Percentiles rank a stretch among this genome's conserved stretches.
Evolutionary conservation across 1,139 yeast genomes (phyloP).

Genomic region (Blastobotrys petasosporus): DNA sequence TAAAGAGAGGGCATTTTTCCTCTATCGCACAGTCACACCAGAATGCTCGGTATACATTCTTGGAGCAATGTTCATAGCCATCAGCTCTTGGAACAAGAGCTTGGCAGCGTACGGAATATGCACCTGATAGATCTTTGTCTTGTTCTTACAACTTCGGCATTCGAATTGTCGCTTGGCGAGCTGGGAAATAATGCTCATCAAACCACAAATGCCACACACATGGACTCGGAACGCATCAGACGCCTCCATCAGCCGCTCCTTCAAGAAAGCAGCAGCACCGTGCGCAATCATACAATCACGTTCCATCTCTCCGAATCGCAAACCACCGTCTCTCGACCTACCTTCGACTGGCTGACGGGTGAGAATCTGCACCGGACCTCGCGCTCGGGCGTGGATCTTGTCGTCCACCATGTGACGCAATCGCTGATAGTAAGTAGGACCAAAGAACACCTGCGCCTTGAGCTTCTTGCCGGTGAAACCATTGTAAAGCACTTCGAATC

Average conservation of each 20-base stretch:
- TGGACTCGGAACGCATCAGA: constrained; percentile 98
- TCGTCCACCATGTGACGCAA: constrained; percentile 99
- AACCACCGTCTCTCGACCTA: constrained; percentile 98
- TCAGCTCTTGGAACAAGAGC: constrained; percentile 90
- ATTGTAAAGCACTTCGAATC: constrained; percentile 96
- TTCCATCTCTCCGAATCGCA: constrained; percentile 99
- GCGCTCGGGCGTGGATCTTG: constrained; percentile 97
- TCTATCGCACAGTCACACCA: constrained; percentile 21
- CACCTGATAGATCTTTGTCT: constrained; percentile 94
- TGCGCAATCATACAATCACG: constrained; percentile 99
- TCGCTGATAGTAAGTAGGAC: constrained; percentile 98
- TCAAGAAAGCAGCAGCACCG: constrained; percentile 96
- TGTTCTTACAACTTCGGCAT: constrained; percentile 97
- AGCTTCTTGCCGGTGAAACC: constrained; percentile 98
- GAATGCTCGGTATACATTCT: constrained; percentile 39
- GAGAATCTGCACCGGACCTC: constrained; percentile 97
- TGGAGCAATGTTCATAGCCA: constrained; percentile 90
- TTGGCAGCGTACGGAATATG: constrained; percentile 98
- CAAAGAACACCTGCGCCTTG: constrained; percentile 97
- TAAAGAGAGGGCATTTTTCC: no score
- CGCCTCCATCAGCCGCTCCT: constrained; percentile 97
- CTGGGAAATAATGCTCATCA: constrained; percentile 96
- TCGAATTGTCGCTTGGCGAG: constrained; percentile 95
- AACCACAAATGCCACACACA: constrained; percentile 95
- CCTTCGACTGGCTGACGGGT: constrained; percentile 99